Percentiles rank a stretch among this genome's conserved stretches.
These are phyloP conservation scores for Chimonanthus praecox DNA, from an alignment of 164 flowering plant species.

Conservation along the genomic window DNA sequence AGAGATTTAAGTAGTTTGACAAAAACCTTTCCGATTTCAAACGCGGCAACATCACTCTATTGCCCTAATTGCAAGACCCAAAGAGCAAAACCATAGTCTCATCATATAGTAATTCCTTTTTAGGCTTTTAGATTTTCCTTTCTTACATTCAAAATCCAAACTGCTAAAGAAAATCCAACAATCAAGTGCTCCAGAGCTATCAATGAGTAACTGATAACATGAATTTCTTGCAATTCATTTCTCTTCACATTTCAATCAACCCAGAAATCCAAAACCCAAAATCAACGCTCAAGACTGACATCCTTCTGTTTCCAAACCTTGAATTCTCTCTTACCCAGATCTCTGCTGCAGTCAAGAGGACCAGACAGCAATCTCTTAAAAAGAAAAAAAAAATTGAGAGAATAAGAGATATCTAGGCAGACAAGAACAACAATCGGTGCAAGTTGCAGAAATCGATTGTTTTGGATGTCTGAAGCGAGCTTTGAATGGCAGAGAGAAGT, in stretches of 20 bases:
- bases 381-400: background rate
- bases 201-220: background rate
- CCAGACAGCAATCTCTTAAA: no score
- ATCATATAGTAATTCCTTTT: no score
- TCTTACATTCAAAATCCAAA: no score
- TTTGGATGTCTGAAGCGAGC: background rate
- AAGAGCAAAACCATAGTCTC: no score
- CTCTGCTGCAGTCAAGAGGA: background rate
- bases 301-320: background rate
- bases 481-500: background rate
- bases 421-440: background rate
- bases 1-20: no score
- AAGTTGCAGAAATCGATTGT: conserved; percentile 1
- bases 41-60: no score
- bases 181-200: no score
- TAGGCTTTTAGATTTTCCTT: no score
- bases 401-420: background rate
- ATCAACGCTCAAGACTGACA: background rate
- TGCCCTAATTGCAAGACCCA: no score
- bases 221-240: background rate
- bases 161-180: no score
- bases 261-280: background rate
- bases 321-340: background rate
- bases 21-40: no score
- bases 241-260: background rate